Evolutionary conservation across 371 early-diverging fungal species (phyloP).

Genomic region (Rhizopus microsporus): DNA sequence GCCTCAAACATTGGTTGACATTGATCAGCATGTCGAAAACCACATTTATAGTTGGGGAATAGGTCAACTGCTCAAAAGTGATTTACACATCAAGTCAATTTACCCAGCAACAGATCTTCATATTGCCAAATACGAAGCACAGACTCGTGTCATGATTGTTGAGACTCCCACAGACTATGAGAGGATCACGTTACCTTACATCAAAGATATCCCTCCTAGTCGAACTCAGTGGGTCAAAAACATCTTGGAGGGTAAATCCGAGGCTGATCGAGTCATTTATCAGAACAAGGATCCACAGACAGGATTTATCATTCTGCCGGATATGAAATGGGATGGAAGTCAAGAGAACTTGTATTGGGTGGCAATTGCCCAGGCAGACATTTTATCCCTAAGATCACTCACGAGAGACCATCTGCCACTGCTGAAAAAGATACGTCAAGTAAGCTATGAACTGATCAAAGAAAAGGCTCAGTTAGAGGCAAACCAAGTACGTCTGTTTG

Average conservation of each 20-base stretch:
- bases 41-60: conserved; percentile 67
- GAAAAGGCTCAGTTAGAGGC: conserved; percentile 43
- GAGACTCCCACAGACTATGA: conserved; percentile 63
- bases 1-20: conserved; percentile 20
- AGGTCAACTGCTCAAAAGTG: conserved; percentile 33
- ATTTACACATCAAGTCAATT: conserved; percentile 59
- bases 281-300: conserved; percentile 50
- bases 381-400: conserved; percentile 72
- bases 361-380: conserved; percentile 57
- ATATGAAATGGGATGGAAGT: conserved; percentile 82
- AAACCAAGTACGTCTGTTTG: conserved; percentile 68
- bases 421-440: conserved; percentile 61
- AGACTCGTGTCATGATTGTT: conserved; percentile 53
- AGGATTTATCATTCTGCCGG: conserved; percentile 81
- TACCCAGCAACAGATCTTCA: conserved; percentile 72
- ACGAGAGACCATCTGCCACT: conserved; percentile 57
- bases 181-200: conserved; percentile 57
- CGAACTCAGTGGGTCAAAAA: conserved; percentile 82
- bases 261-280: conserved; percentile 65
- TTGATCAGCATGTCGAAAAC: conserved; percentile 42
- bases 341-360: conserved; percentile 68
- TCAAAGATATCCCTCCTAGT: conserved; percentile 59
- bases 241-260: conserved; percentile 68
- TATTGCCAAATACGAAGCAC: conserved; percentile 72
- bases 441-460: conserved; percentile 46